Evolutionary conservation across 345 rosid species (phyloP).

Genomic region (Camelina neglecta): DNA sequence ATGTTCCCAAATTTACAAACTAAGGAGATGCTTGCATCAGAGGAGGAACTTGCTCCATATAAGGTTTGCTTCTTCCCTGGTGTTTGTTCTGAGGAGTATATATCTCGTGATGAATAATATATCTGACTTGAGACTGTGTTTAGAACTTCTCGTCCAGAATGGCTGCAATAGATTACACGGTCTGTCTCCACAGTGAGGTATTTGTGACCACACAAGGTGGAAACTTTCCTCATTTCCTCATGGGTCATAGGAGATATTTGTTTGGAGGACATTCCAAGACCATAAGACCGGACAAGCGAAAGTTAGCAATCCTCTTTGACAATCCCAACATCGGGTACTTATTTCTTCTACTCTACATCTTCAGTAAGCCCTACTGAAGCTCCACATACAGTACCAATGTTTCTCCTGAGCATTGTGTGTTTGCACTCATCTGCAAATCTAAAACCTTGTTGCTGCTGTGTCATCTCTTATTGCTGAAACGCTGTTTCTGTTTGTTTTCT

Average conservation of each 20-base stretch:
- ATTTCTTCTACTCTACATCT: constrained; percentile 35
- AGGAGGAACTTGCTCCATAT: constrained; percentile 84
- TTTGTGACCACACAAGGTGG: constrained; percentile 99
- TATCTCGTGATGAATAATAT: neutral
- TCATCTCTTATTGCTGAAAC: constrained; percentile 7
- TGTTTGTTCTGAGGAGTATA: constrained; percentile 6
- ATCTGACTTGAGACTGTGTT: constrained; percentile 48
- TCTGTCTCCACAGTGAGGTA: constrained; percentile 98
- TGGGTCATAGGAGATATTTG: constrained; percentile 93
- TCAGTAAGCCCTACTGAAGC: constrained; percentile 11
- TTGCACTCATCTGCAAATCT: constrained; percentile 19
- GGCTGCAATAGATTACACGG: constrained; percentile 99
- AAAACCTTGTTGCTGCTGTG: neutral
- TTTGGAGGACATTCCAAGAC: constrained; percentile 96
- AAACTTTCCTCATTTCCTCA: constrained; percentile 95
- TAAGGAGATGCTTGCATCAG: constrained; percentile 85
- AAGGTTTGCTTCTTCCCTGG: constrained; percentile 54
- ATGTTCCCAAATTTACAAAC: constrained; percentile 97
- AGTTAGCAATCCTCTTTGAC: constrained; percentile 88
- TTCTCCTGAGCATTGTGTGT: neutral
- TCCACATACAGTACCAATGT: neutral
- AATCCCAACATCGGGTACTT: constrained; percentile 86
- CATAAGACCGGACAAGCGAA: constrained; percentile 95
- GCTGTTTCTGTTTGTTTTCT: neutral
- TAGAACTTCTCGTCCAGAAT: constrained; percentile 98